These are phyloP conservation scores for Citrus hindsii DNA, from an alignment of 345 rosid species.

Conservation along the genomic window DNA sequence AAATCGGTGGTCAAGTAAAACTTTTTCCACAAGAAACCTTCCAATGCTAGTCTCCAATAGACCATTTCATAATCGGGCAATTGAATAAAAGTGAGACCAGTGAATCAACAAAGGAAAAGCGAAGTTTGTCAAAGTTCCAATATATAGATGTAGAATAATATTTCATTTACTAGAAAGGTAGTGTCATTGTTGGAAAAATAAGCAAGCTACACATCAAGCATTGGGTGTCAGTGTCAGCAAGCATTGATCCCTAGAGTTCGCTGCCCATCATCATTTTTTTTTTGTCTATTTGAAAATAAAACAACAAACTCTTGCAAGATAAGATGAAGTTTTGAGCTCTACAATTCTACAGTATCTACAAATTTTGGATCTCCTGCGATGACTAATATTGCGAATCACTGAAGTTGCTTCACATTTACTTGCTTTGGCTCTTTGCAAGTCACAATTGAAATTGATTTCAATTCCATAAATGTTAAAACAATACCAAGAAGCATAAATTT, in stretches of 20 bases:
- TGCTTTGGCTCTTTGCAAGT: background rate
- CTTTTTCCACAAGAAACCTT: background rate
- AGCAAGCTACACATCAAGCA: background rate
- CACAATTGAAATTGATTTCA: too few species aligned
- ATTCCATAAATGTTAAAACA: too few species aligned
- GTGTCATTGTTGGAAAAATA: background rate
- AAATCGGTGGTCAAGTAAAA: background rate
- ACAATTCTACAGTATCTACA: too few species aligned
- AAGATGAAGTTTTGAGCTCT: too few species aligned
- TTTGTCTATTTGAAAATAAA: too few species aligned
- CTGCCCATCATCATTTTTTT: too few species aligned
- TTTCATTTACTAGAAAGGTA: background rate
- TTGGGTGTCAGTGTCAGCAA: too few species aligned
- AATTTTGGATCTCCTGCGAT: background rate
- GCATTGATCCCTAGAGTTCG: too few species aligned
- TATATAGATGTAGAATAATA: background rate
- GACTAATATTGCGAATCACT: background rate
- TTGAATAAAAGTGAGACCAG: background rate
- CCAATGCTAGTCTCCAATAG: too few species aligned
- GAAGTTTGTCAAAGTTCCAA: background rate
- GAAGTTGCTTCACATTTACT: background rate
- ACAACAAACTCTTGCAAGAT: too few species aligned
- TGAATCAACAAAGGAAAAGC: too few species aligned
- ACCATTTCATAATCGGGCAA: background rate
- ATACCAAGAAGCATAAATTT: too few species aligned